phyloP scores from a whole-genome alignment of 1,284 basidiomycete species.

The Ceratobasidium sp. region DNA sequence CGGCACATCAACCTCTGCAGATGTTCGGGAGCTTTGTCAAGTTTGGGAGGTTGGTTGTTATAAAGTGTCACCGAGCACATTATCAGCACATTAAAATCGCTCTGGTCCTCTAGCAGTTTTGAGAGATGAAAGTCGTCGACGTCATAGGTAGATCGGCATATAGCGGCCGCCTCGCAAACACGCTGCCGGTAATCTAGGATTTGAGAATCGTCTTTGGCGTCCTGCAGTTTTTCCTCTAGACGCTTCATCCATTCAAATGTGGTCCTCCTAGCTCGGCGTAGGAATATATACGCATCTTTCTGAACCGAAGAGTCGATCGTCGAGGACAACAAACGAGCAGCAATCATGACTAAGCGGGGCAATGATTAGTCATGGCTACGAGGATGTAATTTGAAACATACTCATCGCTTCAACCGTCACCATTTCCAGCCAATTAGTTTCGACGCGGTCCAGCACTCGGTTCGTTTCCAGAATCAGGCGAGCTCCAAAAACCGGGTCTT shows the following conservation, averaged over 20 bases:
- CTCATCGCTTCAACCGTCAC: slow-evolving; percentile 51
- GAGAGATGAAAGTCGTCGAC: slow-evolving; percentile 46
- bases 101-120: slow-evolving; percentile 1
- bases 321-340: slow-evolving; percentile 51
- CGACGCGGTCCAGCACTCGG: slow-evolving; percentile 47
- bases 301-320: slow-evolving; percentile 38
- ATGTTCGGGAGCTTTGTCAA: neutral
- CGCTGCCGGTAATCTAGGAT: slow-evolving; percentile 46
- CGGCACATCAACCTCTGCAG: slow-evolving; percentile 34
- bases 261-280: slow-evolving; percentile 49
- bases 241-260: slow-evolving; percentile 53
- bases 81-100: slow-evolving; percentile 50
- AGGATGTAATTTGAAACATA: neutral
- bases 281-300: slow-evolving; percentile 44
- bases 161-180: slow-evolving; percentile 51
- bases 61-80: slow-evolving; percentile 51
- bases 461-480: slow-evolving; percentile 51
- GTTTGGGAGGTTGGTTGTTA: slow-evolving; percentile 47
- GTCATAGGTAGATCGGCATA: slow-evolving; percentile 55
- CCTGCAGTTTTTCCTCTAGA: slow-evolving; percentile 46
- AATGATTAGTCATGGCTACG: neutral
- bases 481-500: slow-evolving; percentile 49
- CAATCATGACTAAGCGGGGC: slow-evolving; percentile 47
- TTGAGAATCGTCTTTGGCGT: slow-evolving; percentile 43
- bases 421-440: slow-evolving; percentile 56